Percentiles rank a stretch among this genome's conserved stretches.
These are phyloP conservation scores for Mycena floridula DNA, from an alignment of 768 basidiomycete genomes.

Conservation along the genomic window DNA sequence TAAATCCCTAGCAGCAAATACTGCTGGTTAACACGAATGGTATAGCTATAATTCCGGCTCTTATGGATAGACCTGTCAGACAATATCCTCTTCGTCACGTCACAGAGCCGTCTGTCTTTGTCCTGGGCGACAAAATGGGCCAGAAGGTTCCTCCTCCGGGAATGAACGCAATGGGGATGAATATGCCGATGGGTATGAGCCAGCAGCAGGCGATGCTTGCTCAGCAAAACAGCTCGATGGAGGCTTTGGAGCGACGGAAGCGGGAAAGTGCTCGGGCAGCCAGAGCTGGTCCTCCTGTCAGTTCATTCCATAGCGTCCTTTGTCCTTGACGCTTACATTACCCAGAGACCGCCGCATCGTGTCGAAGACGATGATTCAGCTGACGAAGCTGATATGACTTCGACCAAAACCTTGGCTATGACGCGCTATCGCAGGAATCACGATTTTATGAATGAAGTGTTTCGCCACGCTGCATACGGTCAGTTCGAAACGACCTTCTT, in stretches of 20 bases:
- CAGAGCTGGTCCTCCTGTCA: conserved; percentile 35
- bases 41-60: conserved; percentile 52
- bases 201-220: conserved; percentile 64
- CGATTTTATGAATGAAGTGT: conserved; percentile 81
- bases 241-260: conserved; percentile 58
- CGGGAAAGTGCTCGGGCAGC: conserved; percentile 44
- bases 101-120: conserved; percentile 63
- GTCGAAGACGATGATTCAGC: conserved; percentile 19
- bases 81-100: conserved; percentile 63
- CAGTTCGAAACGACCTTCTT: no score
- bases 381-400: conserved; percentile 69
- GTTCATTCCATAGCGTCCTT: no score
- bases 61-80: conserved; percentile 59
- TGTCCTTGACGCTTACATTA: no score
- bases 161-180: conserved; percentile 16
- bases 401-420: conserved; percentile 64
- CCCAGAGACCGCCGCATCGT: no score
- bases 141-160: conserved; percentile 49
- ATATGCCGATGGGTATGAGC: conserved; percentile 14
- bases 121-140: conserved; percentile 67
- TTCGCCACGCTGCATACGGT: conserved; percentile 69
- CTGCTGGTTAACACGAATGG: conserved; percentile 2
- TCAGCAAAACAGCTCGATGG: conserved; percentile 70
- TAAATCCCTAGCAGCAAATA: no score
- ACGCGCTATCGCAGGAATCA: conserved; percentile 76